A percentile compares a stretch with the other conserved stretches of the same genome.
Evolutionary conservation across 345 rosid genomes (phyloP).

Genomic region (Populus ilicifolia): DNA sequence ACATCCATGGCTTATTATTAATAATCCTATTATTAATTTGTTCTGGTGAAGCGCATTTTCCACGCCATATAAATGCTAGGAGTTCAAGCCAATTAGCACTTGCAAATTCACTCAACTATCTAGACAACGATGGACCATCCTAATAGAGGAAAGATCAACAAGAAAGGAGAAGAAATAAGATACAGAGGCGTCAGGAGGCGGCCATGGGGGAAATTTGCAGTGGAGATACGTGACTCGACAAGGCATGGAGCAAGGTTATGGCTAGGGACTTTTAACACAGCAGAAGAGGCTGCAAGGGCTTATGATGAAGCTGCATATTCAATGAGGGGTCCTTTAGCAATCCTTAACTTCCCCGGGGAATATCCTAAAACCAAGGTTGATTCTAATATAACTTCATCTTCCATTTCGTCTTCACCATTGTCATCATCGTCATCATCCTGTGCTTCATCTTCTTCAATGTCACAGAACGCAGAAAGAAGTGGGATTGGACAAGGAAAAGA

Average conservation of each 20-base stretch:
- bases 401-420: constrained; percentile 4
- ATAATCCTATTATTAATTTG: not conserved
- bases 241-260: constrained; percentile 66
- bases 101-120: not conserved
- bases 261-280: constrained; percentile 77
- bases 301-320: constrained; percentile 72
- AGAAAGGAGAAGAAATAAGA: constrained; percentile 26
- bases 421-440: constrained; percentile 10
- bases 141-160: constrained; percentile 19
- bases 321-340: constrained; percentile 62
- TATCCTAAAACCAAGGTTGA: constrained; percentile 18
- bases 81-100: not conserved
- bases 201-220: constrained; percentile 89
- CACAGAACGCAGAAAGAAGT: constrained; percentile 4
- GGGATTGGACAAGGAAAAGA: constrained; percentile 16
- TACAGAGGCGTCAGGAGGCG: constrained; percentile 63
- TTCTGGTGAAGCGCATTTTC: not conserved
- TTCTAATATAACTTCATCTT: constrained; percentile 21
- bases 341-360: constrained; percentile 74
- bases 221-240: constrained; percentile 77
- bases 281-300: constrained; percentile 79
- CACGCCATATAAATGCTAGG: not conserved
- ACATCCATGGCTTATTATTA: not conserved
- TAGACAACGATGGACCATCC: constrained; percentile 15
- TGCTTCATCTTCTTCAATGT: not conserved